A percentile compares a stretch with the other conserved stretches of the same genome.
phyloP scores from a whole-genome alignment of 352 stramenopile species.

The Phytophthora sp. region DNA sequence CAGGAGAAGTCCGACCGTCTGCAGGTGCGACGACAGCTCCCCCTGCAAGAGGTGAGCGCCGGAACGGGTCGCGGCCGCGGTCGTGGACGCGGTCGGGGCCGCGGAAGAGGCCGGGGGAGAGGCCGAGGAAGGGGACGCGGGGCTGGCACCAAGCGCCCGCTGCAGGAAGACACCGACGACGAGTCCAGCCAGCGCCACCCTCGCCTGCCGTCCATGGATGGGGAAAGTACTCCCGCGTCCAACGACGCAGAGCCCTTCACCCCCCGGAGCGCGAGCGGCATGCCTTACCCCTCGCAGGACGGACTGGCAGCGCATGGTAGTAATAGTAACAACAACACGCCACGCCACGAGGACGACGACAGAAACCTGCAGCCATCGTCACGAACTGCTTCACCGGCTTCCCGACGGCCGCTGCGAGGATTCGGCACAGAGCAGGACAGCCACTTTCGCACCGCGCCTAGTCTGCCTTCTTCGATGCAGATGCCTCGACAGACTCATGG shows the following conservation, averaged over 20 bases:
- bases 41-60: slow-evolving; percentile 16
- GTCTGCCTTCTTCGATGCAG: slow-evolving; percentile 23
- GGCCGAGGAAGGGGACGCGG: slow-evolving; percentile 26
- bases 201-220: slow-evolving; percentile 23
- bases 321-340: slow-evolving; percentile 30
- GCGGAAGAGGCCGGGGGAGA: slow-evolving; percentile 26
- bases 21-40: slow-evolving; percentile 30
- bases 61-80: slow-evolving; percentile 15
- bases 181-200: slow-evolving; percentile 13
- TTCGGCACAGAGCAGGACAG: slow-evolving; percentile 36
- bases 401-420: slow-evolving; percentile 21
- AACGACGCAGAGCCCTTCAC: slow-evolving; percentile 22
- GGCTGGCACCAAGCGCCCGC: slow-evolving; percentile 26
- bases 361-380: slow-evolving; percentile 21
- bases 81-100: slow-evolving; percentile 21
- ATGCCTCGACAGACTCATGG: slow-evolving; percentile 17
- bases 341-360: slow-evolving; percentile 14
- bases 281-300: slow-evolving; percentile 13
- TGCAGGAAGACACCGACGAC: slow-evolving; percentile 24
- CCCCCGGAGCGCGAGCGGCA: slow-evolving; percentile 7
- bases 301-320: slow-evolving; percentile 15
- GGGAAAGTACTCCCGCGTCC: neutral
- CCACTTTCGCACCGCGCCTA: slow-evolving; percentile 30
- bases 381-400: slow-evolving; percentile 23
- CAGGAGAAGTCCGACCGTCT: slow-evolving; percentile 36